Evolutionary conservation across 768 basidiomycete genomes (phyloP), one percentile per base, ranked within the genome.

Genomic region (Termitomyces sp.): DNA sequence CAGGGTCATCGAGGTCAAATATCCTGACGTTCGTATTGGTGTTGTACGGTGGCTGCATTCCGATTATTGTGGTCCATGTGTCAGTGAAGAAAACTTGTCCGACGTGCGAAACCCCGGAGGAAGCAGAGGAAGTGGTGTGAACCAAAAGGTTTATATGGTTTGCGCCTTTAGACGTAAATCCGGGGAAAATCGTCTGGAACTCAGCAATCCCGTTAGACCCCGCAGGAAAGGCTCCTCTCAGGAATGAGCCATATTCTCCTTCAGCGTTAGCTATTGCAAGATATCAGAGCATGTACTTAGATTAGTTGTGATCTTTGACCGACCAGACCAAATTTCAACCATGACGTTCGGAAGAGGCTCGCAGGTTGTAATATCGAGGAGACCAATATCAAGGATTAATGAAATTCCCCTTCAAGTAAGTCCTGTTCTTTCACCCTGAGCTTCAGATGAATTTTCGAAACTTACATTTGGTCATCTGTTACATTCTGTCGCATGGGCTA

Each of bases 31-130:
- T 66, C 0, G 62, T 68, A 56, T 71, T 72, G 46, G 63, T 51
- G 47, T 57, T 63, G 60, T 75, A 75, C 7, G 67, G 64, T 8
- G 62, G 51, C 14, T 63, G 63, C 49, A 58, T 64, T 54, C 64
- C 58, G 21, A 74, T 64, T 26, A 66, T 61, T 2, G 65, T 62
- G 34, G 66, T 72, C 71, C 70, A 72, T 19, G 55, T 57, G 45
- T 74, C 73, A 9, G 67, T 67, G 64, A 75, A 75, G 67, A 73
- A 76, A 12, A 75, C 58, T 48, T 70, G 72, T 7, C 75, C 75
- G 42, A 66, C 62, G 58, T 75, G 74, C 9, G 62, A 48, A 9
- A 69, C 62, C 1, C 53, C 46, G 5, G 68, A 67, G 17, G 65
- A 62, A 24, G 63, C 51, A 22, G 65, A 62, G n/a, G 68, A 64